Evolutionary conservation across 345 rosid genomes (phyloP), one percentile per base, ranked within the genome.

Genomic region (Ailanthus altissimus): DNA sequence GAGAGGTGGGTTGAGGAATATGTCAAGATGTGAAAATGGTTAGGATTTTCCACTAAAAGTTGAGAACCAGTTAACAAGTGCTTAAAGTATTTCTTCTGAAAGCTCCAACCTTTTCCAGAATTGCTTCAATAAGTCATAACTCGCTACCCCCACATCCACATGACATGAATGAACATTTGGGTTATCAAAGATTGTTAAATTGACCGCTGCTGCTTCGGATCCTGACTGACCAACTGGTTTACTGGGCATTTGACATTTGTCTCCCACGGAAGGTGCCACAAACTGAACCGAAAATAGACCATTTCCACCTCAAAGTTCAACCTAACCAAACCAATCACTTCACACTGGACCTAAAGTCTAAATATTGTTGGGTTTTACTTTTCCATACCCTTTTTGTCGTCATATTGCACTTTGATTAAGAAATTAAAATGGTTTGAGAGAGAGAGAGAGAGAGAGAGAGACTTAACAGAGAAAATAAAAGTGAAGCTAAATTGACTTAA

Each of bases 321-420:
- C 2, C 11, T 1, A 45, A 45, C 56, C 21, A 23, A 36, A 42
- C 71, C 74, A 36, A 28, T 20, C 62, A 70, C 32, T 32, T 32
- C 32, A 32, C 74, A 9, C 23, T 10, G 36, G 21, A 12, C 64
- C 63, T 72, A 42, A 72, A 54, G 63, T 72, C 47, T 72, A 21
- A 54, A 56, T 21, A 40, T 7, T 11, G 50, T n/a, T 5, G 51
- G 75, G 25, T 15, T 5, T 54, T 21, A n/a, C 50, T 21, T 12
- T 56, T 25, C 18, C 49, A 54, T 40, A 16, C 25, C 18, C 58
- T 73, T 46, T n/a, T 18, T 16, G 20, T 73, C 57, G 10, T 73
- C 67, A 40, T 72, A 14, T 56, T 25, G 47, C 67, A 18, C 45
- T 73, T 59, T 28, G 43, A 73, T 46, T 73, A 60, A 46, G 11